These are phyloP conservation scores for Phalaenopsis hybrid DNA, from an alignment of 116 monocot genomes.

Conservation along the genomic window DNA sequence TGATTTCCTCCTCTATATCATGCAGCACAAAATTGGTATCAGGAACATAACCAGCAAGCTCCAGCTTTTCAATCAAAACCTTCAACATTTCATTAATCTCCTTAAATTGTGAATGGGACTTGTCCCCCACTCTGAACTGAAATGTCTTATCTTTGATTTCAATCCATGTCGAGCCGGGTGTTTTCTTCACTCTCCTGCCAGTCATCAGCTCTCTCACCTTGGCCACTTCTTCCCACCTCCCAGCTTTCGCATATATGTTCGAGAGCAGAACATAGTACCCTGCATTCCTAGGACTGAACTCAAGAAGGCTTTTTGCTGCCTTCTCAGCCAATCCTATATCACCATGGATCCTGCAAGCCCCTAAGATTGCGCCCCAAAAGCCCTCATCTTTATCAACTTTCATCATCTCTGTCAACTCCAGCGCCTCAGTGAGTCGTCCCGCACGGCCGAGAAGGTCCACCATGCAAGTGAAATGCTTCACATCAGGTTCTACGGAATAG, in stretches of 20 bases:
- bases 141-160: constrained; percentile 14
- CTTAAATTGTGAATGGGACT: constrained; percentile 13
- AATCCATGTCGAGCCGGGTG: constrained; percentile 24
- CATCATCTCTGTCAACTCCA: constrained; percentile 11
- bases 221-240: constrained; percentile 22
- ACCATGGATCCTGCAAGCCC: constrained; percentile 23
- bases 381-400: constrained; percentile 25
- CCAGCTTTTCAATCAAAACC: constrained; percentile 14
- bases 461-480: constrained; percentile 26
- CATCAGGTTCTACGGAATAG: constrained; percentile 13
- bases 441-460: constrained; percentile 23
- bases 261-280: constrained; percentile 28
- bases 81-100: constrained; percentile 19
- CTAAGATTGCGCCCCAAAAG: constrained; percentile 23
- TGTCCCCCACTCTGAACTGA: constrained; percentile 23
- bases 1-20: constrained; percentile 25
- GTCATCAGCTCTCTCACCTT: constrained; percentile 16
- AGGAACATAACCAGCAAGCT: constrained; percentile 19
- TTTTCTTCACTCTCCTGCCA: constrained; percentile 16
- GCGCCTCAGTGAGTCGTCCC: constrained; percentile 12
- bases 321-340: constrained; percentile 15
- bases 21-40: constrained; percentile 28
- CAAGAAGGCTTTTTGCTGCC: constrained; percentile 24
- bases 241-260: constrained; percentile 25
- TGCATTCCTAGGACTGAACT: constrained; percentile 14